Percentiles rank a stretch among this genome's conserved stretches.
Conservation (phyloP, 306 rosid genomes). For the Corylus heterophylla region DNA sequence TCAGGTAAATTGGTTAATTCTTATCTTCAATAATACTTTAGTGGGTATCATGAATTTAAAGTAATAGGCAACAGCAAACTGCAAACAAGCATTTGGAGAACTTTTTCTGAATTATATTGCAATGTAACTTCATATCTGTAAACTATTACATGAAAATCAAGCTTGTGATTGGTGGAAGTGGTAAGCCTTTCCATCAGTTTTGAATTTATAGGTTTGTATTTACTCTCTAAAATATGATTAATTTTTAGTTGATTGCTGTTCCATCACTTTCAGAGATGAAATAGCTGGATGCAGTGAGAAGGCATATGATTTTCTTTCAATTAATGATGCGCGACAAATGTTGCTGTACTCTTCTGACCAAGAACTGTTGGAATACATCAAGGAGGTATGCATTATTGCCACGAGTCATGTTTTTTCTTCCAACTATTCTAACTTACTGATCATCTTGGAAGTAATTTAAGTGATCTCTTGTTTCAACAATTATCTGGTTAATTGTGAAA, state of each 20-base stretch:
- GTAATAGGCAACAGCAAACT: slow-evolving; percentile 7
- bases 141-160: not conserved
- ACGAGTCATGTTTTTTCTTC: not conserved
- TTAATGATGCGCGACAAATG: slow-evolving; percentile 73
- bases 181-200: slow-evolving; percentile 1
- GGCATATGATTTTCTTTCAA: slow-evolving; percentile 85
- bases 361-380: slow-evolving; percentile 65
- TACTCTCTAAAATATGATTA: not conserved
- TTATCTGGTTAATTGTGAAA: not conserved
- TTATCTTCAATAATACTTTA: slow-evolving; percentile 1
- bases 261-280: slow-evolving; percentile 68
- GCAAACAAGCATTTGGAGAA: not conserved
- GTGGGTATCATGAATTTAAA: slow-evolving; percentile 3
- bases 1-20: slow-evolving; percentile 54
- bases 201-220: not conserved
- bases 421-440: not conserved
- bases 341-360: slow-evolving; percentile 69
- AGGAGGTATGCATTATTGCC: slow-evolving; percentile 55
- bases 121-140: not conserved
- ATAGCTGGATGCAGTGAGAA: slow-evolving; percentile 98
- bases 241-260: slow-evolving; percentile 15
- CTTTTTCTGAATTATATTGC: not conserved
- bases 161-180: not conserved
- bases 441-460: not conserved
- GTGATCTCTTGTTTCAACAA: not conserved